phyloP scores from a whole-genome alignment of 2,329 filamentous ascomycete genomes.

The Kalmusia sp. region DNA sequence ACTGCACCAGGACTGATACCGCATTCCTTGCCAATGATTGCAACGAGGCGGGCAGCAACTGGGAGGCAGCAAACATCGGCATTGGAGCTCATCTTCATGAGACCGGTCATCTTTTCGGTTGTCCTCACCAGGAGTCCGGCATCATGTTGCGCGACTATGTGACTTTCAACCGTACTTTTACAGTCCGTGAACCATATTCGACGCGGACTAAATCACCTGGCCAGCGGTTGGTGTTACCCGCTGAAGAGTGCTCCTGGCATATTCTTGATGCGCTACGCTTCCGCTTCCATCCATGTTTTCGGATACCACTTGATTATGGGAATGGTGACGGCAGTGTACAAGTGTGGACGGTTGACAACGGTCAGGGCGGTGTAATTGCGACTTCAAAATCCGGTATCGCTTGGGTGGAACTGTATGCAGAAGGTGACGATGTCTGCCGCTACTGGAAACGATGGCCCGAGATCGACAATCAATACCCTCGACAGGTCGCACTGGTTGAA shows the following conservation, averaged over 20 bases:
- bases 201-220: constrained; percentile 87
- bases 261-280: constrained; percentile 88
- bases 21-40: constrained; percentile 83
- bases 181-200: constrained; percentile 81
- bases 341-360: constrained; percentile 82
- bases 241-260: constrained; percentile 92
- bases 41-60: constrained; percentile 85
- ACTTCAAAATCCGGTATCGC: constrained; percentile 83
- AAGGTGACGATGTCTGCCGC: constrained; percentile 81
- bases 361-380: constrained; percentile 78
- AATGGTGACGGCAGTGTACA: constrained; percentile 78
- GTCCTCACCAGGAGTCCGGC: constrained; percentile 87
- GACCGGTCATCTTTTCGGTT: constrained; percentile 87
- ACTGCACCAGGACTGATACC: constrained; percentile 88
- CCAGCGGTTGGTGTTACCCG: constrained; percentile 70
- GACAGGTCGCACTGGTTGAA: constrained; percentile 78
- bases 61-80: constrained; percentile 94
- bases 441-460: constrained; percentile 82
- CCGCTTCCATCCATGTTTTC: constrained; percentile 88
- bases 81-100: constrained; percentile 94
- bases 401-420: constrained; percentile 81
- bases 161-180: constrained; percentile 81
- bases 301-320: constrained; percentile 71
- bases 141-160: constrained; percentile 92
- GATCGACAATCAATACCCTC: constrained; percentile 66